phyloP scores from a whole-genome alignment of 208 protist genomes.

The Leishmania mexicana region DNA sequence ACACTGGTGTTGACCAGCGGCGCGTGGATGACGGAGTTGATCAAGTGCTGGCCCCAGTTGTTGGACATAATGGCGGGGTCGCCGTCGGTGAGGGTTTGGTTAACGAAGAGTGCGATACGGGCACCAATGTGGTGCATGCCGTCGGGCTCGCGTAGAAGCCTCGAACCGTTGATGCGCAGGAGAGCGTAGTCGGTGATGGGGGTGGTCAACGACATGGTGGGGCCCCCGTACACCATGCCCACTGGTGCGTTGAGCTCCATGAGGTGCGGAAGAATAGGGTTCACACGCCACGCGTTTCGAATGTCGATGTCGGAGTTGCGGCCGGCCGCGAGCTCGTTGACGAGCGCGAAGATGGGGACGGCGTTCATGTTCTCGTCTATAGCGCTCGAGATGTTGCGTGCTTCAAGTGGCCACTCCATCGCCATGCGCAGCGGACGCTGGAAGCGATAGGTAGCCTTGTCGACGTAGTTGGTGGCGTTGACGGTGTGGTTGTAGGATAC shows the following conservation, averaged over 20 bases:
- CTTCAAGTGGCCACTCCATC: background rate
- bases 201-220: background rate
- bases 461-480: slow-evolving; percentile 16
- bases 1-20: background rate
- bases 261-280: slow-evolving; percentile 1
- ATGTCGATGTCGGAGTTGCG: background rate
- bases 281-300: background rate
- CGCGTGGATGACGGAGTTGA: background rate
- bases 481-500: slow-evolving; percentile 16
- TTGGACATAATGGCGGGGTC: slow-evolving; percentile 27
- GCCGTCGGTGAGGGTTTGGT: background rate
- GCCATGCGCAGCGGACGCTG: slow-evolving; percentile 10
- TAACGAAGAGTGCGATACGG: slow-evolving; percentile 9
- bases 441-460: slow-evolving; percentile 7
- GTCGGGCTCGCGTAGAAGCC: background rate
- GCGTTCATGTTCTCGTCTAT: background rate
- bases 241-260: slow-evolving; percentile 4
- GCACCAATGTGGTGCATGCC: background rate
- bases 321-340: background rate
- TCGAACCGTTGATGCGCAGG: slow-evolving; percentile 8
- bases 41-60: slow-evolving; percentile 23
- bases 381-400: background rate
- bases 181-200: slow-evolving; percentile 5
- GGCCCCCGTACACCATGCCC: slow-evolving; percentile 1
- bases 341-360: background rate